A percentile compares a stretch with the other conserved stretches of the same genome.
Conservation (phyloP, 108 stramenopile genomes). For the Nitzschia sp. region DNA sequence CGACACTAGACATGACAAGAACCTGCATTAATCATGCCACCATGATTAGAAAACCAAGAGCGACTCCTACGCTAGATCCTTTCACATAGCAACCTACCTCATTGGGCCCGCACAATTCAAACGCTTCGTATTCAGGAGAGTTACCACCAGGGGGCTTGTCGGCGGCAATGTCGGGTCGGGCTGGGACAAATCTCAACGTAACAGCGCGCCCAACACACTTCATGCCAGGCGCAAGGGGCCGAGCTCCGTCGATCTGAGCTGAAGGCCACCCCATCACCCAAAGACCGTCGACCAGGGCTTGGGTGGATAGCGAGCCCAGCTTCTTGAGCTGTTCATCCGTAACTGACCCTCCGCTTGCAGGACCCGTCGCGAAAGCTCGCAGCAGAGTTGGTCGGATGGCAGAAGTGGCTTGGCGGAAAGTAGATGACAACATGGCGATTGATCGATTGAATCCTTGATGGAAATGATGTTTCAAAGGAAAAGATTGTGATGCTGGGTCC, state of each 20-base stretch:
- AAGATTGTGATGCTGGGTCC: no score
- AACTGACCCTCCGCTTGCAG: slow-evolving; percentile 71
- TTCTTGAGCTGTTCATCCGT: slow-evolving; percentile 78
- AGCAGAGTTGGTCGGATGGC: slow-evolving; percentile 6
- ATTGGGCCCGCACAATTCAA: slow-evolving; percentile 90
- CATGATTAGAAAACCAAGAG: not conserved
- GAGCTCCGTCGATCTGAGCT: slow-evolving; percentile 84
- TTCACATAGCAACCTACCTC: slow-evolving; percentile 46
- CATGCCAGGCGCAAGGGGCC: slow-evolving; percentile 69
- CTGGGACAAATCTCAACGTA: slow-evolving; percentile 86
- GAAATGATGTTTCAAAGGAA: no score
- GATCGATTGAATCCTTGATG: no score
- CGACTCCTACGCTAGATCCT: not conserved
- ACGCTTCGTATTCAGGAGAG: slow-evolving; percentile 90
- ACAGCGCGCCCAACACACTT: slow-evolving; percentile 87
- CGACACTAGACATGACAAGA: slow-evolving; percentile 81
- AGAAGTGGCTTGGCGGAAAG: slow-evolving; percentile 18
- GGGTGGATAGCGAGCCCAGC: slow-evolving; percentile 79
- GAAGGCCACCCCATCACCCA: slow-evolving; percentile 94
- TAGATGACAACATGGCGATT: slow-evolving; percentile 35
- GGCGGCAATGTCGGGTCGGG: slow-evolving; percentile 83
- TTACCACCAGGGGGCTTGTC: slow-evolving; percentile 87
- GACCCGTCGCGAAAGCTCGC: slow-evolving; percentile 75
- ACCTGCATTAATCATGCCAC: slow-evolving; percentile 34
- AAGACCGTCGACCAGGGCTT: slow-evolving; percentile 87